Evolutionary conservation across 2,329 filamentous ascomycete genomes (phyloP), one percentile per base, ranked within the genome.

Genomic region (Magnaporthiopsis incrustans): DNA sequence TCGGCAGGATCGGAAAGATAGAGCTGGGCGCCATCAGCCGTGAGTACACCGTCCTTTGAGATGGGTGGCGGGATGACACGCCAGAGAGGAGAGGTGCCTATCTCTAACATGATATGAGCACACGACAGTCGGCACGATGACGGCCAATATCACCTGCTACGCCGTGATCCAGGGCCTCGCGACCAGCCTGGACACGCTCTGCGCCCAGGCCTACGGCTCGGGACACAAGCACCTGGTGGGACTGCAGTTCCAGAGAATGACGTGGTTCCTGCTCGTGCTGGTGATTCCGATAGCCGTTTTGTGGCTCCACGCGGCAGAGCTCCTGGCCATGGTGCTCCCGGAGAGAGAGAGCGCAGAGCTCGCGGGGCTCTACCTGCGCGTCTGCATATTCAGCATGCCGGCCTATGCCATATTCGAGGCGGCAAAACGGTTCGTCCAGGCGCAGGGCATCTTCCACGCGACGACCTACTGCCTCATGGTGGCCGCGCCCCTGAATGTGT

Each of bases 171-270:
- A 92, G 72, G 90, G 92, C n/a, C 82, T 98, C 18, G 89, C 92
- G 1, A 98, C 94, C 5, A 91, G 89, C 67, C 81, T 98, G 53
- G 94, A 98, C 76, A 98, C 94, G 0, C 85, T 98, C 2, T 97
- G 94, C 74, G 86, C 94, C 0, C 94, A 98, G 75, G 94, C 95
- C 0, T 98, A 96, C 73, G 94, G 95, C 2, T 96, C 91, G 0
- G 94, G 94, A 0, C 90, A 89, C 73, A 96, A 90, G 73, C 90
- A 93, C 69, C 84, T 98, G 6, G 94, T 98, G 14, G 94, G 91
- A 1, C 75, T 95, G 64, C 90, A 95, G 71, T 80, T 92, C 67
- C 90, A 95, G 75, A 82, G 90, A 61, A 94, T 94, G 90, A 79
- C 89, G 1, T 90, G 83, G 71, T 94, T 96, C 71, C 80, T 94